Evolutionary conservation across 2,329 filamentous ascomycete species (phyloP).

Genomic region (Pseudopithomyces chartarum): DNA sequence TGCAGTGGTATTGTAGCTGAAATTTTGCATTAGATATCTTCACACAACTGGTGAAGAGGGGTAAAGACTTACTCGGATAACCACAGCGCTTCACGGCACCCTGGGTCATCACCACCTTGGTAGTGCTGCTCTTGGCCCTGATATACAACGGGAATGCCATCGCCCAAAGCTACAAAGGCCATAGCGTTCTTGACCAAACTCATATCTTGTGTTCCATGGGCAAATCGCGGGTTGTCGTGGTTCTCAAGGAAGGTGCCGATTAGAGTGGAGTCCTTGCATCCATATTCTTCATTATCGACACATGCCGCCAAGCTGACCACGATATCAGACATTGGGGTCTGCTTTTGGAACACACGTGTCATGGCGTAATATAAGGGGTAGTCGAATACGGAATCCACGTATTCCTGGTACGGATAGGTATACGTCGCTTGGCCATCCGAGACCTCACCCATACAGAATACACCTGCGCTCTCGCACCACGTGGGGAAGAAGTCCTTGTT

Average conservation of each 20-base stretch:
- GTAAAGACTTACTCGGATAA: constrained; percentile 2
- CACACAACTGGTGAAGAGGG: too few relatives aligned
- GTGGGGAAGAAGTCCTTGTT: constrained; percentile 60
- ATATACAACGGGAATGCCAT: constrained; percentile 36
- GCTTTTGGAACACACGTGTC: constrained; percentile 7
- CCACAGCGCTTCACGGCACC: constrained; percentile 16
- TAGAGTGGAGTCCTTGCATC: constrained; percentile 19
- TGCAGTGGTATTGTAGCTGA: constrained; percentile 15
- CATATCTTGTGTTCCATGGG: constrained; percentile 22
- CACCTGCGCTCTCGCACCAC: constrained; percentile 58
- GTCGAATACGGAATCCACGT: constrained; percentile 62
- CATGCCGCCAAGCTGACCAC: constrained; percentile 5
- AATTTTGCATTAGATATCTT: not conserved
- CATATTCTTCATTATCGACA: constrained; percentile 7
- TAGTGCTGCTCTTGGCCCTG: constrained; percentile 29
- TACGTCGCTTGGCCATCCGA: constrained; percentile 36
- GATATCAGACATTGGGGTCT: constrained; percentile 6
- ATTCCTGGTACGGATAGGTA: constrained; percentile 39
- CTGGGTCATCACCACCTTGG: constrained; percentile 9
- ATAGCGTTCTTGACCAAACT: constrained; percentile 32
- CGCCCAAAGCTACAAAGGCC: constrained; percentile 27
- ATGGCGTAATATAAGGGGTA: constrained; percentile 53
- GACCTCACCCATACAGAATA: constrained; percentile 47
- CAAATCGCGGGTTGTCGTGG: constrained; percentile 33
- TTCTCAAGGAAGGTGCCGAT: constrained; percentile 34